Conservation (phyloP, 1,284 basidiomycete species). For the Microbotryomycetes sp. region DNA sequence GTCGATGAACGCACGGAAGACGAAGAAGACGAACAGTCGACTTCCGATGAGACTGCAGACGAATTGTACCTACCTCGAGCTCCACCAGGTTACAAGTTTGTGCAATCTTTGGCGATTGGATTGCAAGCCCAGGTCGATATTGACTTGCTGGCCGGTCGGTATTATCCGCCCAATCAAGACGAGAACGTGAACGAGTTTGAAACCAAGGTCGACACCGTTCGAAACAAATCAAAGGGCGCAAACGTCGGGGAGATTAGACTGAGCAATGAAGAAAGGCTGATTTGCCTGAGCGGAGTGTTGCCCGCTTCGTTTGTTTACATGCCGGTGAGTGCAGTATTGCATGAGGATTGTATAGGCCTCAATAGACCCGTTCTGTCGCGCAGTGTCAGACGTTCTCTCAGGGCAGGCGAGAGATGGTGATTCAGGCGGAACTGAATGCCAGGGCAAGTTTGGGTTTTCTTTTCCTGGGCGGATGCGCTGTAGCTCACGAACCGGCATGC, state of each 20-base stretch:
- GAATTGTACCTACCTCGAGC: constrained; percentile 5
- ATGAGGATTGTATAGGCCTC: background rate
- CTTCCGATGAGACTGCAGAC: background rate
- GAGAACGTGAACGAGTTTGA: background rate
- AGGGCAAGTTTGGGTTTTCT: background rate
- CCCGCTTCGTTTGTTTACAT: background rate
- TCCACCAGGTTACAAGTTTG: constrained; percentile 14
- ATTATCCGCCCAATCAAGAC: constrained; percentile 15
- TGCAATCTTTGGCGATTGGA: background rate
- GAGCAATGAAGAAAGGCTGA: background rate
- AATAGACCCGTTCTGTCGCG: background rate
- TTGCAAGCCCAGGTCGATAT: background rate
- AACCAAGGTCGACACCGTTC: background rate
- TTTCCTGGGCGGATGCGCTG: too few relatives aligned
- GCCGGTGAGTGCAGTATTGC: background rate
- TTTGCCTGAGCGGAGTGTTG: background rate
- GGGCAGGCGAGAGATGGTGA: background rate
- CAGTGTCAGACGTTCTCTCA: background rate
- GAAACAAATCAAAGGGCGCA: too few relatives aligned
- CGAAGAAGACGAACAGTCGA: background rate
- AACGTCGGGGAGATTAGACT: too few relatives aligned
- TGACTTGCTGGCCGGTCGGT: constrained; percentile 23
- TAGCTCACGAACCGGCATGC: too few relatives aligned
- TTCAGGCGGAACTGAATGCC: background rate
- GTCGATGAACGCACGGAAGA: background rate